Evolutionary conservation across 345 rosid species (phyloP).

Genomic region (Dipteronia sinensis): DNA sequence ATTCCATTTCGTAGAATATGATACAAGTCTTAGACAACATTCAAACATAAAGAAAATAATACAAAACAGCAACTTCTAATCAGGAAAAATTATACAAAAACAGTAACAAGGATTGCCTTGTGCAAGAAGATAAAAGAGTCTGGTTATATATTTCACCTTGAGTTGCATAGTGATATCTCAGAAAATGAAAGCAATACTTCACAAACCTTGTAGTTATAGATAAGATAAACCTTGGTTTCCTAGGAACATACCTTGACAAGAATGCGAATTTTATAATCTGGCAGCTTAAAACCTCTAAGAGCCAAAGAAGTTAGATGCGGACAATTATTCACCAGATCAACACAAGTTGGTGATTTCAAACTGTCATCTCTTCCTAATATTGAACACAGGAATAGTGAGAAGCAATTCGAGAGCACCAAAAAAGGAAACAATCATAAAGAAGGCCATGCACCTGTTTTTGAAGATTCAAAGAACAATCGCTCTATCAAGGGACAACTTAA

Average conservation of each 20-base stretch:
- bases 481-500: slow-evolving; percentile 62
- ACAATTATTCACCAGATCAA: slow-evolving; percentile 69
- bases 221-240: slow-evolving; percentile 7
- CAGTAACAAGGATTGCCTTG: background rate
- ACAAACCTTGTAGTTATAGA: background rate
- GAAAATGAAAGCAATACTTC: background rate
- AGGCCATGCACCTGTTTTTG: slow-evolving; percentile 53
- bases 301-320: slow-evolving; percentile 73
- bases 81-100: background rate
- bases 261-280: slow-evolving; percentile 54
- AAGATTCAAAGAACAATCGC: slow-evolving; percentile 73
- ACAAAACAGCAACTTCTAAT: background rate
- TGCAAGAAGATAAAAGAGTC: background rate
- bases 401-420: slow-evolving; percentile 15
- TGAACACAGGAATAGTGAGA: slow-evolving; percentile 27
- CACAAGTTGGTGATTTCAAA: slow-evolving; percentile 60
- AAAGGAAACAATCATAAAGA: slow-evolving; percentile 23
- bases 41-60: background rate
- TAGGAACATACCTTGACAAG: slow-evolving; percentile 60
- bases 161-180: background rate
- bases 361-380: slow-evolving; percentile 68
- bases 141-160: background rate
- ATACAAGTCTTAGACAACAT: background rate
- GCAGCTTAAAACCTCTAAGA: slow-evolving; percentile 82
- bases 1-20: background rate